Evolutionary conservation across 139 green algal species (phyloP), one percentile per base, ranked within the genome.

Genomic region (Chlamydomonas schloesseri): DNA sequence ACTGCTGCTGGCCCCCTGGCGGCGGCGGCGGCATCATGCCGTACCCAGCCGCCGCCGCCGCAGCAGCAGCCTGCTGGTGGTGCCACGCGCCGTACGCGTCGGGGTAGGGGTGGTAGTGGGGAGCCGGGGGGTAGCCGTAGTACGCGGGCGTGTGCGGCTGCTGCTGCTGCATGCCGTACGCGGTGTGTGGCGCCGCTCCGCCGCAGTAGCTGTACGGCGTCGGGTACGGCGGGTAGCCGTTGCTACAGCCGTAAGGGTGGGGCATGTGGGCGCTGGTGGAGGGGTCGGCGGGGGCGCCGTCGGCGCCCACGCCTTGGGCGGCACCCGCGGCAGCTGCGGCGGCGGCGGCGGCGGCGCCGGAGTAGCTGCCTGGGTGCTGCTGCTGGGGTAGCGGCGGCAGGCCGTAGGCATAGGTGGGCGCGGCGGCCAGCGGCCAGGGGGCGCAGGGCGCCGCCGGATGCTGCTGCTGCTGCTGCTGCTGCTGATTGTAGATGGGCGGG

Each of bases 161-260:
- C n/a, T 58, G 36, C 23, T 21, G 57, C n/a, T 58, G 23, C 42
- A 50, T 50, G 42, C 42, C 42, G 42, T 50, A 50, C 42, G 42
- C 42, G 6, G 42, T 5, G 42, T 50, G 42, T 8, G 42, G 42
- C 42, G 42, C 6, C 42, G 42, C 42, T 5, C 42, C 42, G 42
- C 42, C 42, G 42, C 42, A 50, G 42, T 50, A 50, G 42, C 42
- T 50, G 42, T 50, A 50, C 42, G 42, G 42, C 42, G 42, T 50
- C 42, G 42, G 42, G 42, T 50, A 50, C 42, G 78, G 46, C 15
- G 36, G 28, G 78, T 75, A 84, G 77, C 77, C 62, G 62, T 8
- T 50, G 42, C 55, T 24, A 2, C 55, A 67, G 60, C 24, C 21
- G 24, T 71, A 71, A 1, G 64, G 64, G 64, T 85, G 73, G 37